phyloP scores from a whole-genome alignment of 2,329 filamentous ascomycete genomes.

The Fusarium nematophilum region DNA sequence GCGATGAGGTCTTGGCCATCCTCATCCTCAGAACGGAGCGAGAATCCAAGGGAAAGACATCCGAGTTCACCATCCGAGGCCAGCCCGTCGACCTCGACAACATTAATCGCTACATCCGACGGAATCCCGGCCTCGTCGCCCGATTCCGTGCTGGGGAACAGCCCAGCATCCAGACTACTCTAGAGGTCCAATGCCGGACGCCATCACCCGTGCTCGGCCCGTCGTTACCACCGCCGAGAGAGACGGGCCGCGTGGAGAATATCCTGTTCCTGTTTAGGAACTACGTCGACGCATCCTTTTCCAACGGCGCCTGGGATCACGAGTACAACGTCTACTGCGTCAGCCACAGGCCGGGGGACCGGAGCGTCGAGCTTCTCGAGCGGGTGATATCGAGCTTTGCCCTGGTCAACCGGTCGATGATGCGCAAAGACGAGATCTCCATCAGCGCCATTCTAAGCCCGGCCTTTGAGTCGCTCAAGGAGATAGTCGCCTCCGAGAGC shows the following conservation, averaged over 20 bases:
- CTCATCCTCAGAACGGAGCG: conserved; percentile 52
- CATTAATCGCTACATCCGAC: conserved; percentile 54
- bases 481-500: conserved; percentile 48
- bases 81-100: conserved; percentile 54
- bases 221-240: conserved; percentile 35
- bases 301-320: conserved; percentile 43
- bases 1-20: conserved; percentile 54
- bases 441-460: conserved; percentile 48
- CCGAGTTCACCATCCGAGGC: conserved; percentile 53
- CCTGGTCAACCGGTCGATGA: conserved; percentile 49
- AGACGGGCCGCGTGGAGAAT: conserved; percentile 42
- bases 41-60: conserved; percentile 48
- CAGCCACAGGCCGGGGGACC: conserved; percentile 39
- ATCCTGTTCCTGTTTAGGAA: conserved; percentile 43
- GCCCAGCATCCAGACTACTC: conserved; percentile 46
- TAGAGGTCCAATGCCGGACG: conserved; percentile 49
- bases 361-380: conserved; percentile 51
- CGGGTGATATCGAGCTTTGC: conserved; percentile 49
- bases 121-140: conserved; percentile 51
- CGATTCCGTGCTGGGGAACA: conserved; percentile 46
- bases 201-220: conserved; percentile 40
- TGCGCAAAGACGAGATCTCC: conserved; percentile 46
- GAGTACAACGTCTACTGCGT: conserved; percentile 47
- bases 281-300: conserved; percentile 47
- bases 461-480: conserved; percentile 50